Evolutionary conservation across 2,329 filamentous ascomycete species (phyloP), one percentile per base, ranked within the genome.

Genomic region (Mycosphaerella sp.): DNA sequence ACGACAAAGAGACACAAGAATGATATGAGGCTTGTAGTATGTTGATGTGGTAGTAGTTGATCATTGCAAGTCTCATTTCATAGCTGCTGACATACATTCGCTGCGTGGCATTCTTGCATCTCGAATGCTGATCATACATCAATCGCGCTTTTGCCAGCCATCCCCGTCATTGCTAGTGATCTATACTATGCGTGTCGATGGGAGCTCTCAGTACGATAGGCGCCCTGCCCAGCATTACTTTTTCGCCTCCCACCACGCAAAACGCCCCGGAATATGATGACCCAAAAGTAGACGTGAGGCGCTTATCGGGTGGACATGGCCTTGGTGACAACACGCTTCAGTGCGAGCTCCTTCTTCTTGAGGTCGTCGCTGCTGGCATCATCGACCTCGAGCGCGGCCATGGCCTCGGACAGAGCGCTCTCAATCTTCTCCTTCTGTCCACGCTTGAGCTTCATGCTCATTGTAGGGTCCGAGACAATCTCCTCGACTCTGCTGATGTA

Each of bases 381-480:
- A 75, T 91, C 87, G 69, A 98, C 78, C 84, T 98, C 93, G 60
- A 98, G 87, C 76, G 94, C 86, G 60, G 83, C 87, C 93, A 98
- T 97, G 66, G 93, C 93, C 67, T 98, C 93, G 74, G 86, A 91
- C 65, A 98, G 87, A 64, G 89, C 87, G 70, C 86, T 85, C 84
- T 98, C 93, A 63, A 98, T 96, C 86, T 95, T 97, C 77, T 96
- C 90, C 86, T 95, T 95, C 81, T 95, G 90, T 73, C 89, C 89
- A 68, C 91, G 89, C 88, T 97, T 97, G 71, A 98, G 82, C 84
- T 95, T 96, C 70, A 97, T 81, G 59, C 89, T 93, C 77, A 95
- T 86, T 41, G 86, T 89, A 54, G 93, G 93, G 79, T 98, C 93
- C 41, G 89, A 95, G 73, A 97, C 84, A 68, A 98, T 95, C 80